Evolutionary conservation across 1,139 yeast species (phyloP), one percentile per base, ranked within the genome.

Genomic region (Debaryomycetaceae sp.): DNA sequence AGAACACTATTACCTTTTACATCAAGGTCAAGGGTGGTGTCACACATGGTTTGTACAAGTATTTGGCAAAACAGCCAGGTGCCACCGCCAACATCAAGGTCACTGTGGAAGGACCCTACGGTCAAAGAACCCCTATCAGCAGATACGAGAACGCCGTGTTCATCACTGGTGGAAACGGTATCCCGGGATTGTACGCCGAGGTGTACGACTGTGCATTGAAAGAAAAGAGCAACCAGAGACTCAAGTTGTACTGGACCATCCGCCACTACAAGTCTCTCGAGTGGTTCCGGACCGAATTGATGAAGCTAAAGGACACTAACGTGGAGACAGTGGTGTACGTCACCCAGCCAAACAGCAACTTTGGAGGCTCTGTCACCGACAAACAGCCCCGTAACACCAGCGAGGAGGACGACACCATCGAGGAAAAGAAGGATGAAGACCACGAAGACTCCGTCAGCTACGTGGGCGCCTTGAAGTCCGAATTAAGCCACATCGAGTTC

Each of bases 81-180:
- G 61, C 63, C 48, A 62, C 55, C 35, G 70, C 74, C 22, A 43
- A 48, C 37, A 63, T 71, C 40, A 67, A 62, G 50, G 64, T 68
- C 23, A 42, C 60, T 17, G 60, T 72, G 24, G 77, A 72, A 53
- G 77, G 77, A 17, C 76, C 77, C n/a, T 72, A 72, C 47, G 76
- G 76, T 35, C 51, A 55, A 31, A 55, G 56, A 33, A 43, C 59
- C 20, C 62, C 73, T 23, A 52, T 67, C 40, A 74, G 75, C 44
- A 69, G 77, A 45, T 85, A 77, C 57, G 82, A 80, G 42, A 76
- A 75, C 43, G 66, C 75, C 4, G 60, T 84, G 17, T 68, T 85
- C 40, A 54, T 85, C 43, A 81, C 74, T 38, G 87, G 90, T 49
- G 93, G 93, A 41, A 83, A 84, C 48, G 96, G 95, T 53, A 74